Evolutionary conservation across 2,329 filamentous ascomycete genomes (phyloP).

Genomic region (Nannizziopsis arthrosporioides): DNA sequence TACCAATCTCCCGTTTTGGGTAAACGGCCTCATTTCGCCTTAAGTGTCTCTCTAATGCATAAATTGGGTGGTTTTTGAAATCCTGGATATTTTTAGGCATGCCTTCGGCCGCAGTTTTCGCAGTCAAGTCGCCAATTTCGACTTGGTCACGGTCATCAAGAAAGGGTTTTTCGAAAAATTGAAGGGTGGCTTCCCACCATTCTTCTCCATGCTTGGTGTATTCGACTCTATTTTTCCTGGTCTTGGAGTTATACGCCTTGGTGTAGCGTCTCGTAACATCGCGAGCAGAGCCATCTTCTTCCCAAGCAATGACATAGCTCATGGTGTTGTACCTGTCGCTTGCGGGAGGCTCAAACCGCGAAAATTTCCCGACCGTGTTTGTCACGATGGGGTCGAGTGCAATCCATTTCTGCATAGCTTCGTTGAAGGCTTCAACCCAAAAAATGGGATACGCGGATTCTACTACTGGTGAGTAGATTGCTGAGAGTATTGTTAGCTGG

Average conservation of each 20-base stretch:
- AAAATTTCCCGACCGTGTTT: conserved; percentile 61
- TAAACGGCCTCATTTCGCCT: conserved; percentile 71
- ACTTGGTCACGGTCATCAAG: conserved; percentile 63
- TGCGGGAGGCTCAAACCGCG: conserved; percentile 69
- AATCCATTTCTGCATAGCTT: conserved; percentile 82
- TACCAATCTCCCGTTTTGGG: conserved; percentile 61
- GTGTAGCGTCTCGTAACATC: conserved; percentile 84
- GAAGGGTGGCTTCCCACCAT: conserved; percentile 45
- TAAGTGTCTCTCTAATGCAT: conserved; percentile 75
- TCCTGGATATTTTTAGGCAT: conserved; percentile 80
- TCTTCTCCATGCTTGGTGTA: conserved; percentile 42
- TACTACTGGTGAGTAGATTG: background rate
- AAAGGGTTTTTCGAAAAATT: conserved; percentile 33
- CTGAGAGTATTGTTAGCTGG: background rate
- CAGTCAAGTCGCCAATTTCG: conserved; percentile 64
- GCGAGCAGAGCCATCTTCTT: conserved; percentile 61
- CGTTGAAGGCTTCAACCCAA: conserved; percentile 87
- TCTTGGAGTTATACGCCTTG: conserved; percentile 84
- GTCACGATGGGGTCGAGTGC: conserved; percentile 78
- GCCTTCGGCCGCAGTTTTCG: conserved; percentile 60
- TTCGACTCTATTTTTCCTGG: conserved; percentile 69
- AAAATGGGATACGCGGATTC: conserved; percentile 71
- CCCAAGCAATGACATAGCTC: conserved; percentile 75
- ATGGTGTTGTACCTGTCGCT: conserved; percentile 65
- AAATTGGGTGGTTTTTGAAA: conserved; percentile 75